Evolutionary conservation across 2,329 filamentous ascomycete genomes (phyloP), one percentile per base, ranked within the genome.

Genomic region (Phialemoniopsis sp.): DNA sequence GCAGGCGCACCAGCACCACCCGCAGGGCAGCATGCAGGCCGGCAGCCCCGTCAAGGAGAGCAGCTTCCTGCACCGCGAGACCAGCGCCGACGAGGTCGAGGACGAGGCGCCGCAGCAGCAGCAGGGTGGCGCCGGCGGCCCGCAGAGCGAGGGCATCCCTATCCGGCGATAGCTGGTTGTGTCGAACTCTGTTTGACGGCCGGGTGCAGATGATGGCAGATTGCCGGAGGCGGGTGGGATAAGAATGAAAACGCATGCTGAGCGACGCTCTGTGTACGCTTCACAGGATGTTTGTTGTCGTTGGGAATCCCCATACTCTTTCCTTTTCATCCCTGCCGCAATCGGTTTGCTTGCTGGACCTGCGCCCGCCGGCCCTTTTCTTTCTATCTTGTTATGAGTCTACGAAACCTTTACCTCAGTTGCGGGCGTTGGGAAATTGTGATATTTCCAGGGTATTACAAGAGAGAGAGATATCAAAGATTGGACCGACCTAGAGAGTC

Each of bases 31-130:
- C 41, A 58, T 72, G 46, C 76, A 81, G 51, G 76, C 79, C 46
- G 83, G 86, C 46, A 93, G 87, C 60, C 90, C 91, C 2, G 80
- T 93, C 53, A 96, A 95, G 70, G 91, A 96, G 70, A 82, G 80
- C 63, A 94, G 86, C 67, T 89, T 88, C 60, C 70, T 95, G 58
- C 82, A 95, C 60, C 78, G 87, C 47, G 87, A 89, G 65, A 89
- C 87, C 7, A 94, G 82, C 57, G 79, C 66, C 38, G 81, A 86
- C 41, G 70, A 80, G 32, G 40, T 54, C 4, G 42, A 43, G 34
- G 38, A 42, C 16, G 43, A 38, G 16, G 38, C 30, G 13, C 14
- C 21, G 15, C 28, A 38, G 41, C 47, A 54, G 16, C 51, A 54
- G 10, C 49, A 54, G 30, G 48, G 44, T 7, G 37, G 36, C 17